Conservation (phyloP, 805 yeast genomes). For the Candida odintsovae region DNA sequence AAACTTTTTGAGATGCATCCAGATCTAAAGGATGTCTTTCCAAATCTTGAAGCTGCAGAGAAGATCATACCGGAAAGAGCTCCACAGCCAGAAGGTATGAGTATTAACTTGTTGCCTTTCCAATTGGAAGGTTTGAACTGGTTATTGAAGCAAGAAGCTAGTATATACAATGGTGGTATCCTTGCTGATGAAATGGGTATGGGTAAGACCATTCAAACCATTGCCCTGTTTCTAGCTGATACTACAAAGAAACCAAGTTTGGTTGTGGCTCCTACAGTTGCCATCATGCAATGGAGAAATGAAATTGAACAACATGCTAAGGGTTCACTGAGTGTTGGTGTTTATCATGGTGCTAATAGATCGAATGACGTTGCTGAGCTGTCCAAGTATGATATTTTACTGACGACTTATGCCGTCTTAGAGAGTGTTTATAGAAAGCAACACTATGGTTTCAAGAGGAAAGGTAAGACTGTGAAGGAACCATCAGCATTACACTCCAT, state of each 20-base stretch:
- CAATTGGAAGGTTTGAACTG: conserved; percentile 92
- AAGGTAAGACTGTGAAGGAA: conserved; percentile 66
- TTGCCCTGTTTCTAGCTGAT: conserved; percentile 76
- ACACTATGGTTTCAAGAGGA: conserved; percentile 74
- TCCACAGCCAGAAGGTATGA: conserved; percentile 75
- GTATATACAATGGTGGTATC: conserved; percentile 81
- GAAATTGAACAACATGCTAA: conserved; percentile 86
- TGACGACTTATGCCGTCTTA: conserved; percentile 89
- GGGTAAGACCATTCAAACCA: conserved; percentile 98
- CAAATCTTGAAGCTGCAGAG: conserved; percentile 46
- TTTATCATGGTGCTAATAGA: conserved; percentile 86
- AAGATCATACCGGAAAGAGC: conserved; percentile 48
- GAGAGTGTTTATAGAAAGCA: conserved; percentile 86
- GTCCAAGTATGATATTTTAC: conserved; percentile 63
- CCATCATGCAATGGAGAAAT: conserved; percentile 94
- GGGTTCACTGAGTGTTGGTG: conserved; percentile 56
- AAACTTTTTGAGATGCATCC: conserved; percentile 75
- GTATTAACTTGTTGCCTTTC: conserved; percentile 72
- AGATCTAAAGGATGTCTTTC: conserved; percentile 65
- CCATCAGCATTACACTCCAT: conserved; percentile 67
- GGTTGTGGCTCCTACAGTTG: conserved; percentile 98
- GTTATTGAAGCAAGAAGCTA: conserved; percentile 77
- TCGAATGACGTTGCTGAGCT: conserved; percentile 48
- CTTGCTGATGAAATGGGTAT: conserved; percentile 99
- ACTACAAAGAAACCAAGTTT: conserved; percentile 63